Evolutionary conservation across 805 yeast genomes (phyloP).

Genomic region (Cyberlindnera nakhonratchasimensis): DNA sequence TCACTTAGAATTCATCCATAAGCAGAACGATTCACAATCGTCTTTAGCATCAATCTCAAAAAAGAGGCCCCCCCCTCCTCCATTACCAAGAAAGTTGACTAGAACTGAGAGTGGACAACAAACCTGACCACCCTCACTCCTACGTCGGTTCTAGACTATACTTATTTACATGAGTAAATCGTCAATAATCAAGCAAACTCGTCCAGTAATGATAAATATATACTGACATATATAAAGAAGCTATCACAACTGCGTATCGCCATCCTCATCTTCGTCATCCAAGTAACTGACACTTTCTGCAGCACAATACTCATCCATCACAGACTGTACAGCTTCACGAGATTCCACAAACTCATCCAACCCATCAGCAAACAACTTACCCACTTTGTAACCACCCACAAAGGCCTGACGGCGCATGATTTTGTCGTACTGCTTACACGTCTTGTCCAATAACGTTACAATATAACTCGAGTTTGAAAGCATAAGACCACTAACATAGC

Average conservation of each 20-base stretch:
- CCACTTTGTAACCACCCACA: slow-evolving; percentile 64
- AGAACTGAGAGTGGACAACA: slow-evolving; percentile 2
- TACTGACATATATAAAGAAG: neutral
- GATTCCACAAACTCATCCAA: slow-evolving; percentile 71
- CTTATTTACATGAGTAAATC: too few species aligned
- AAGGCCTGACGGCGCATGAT: slow-evolving; percentile 81
- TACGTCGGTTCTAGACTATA: neutral
- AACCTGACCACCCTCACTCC: neutral
- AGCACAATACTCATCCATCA: slow-evolving; percentile 74
- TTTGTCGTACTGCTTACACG: slow-evolving; percentile 73
- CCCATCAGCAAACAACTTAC: slow-evolving; percentile 37
- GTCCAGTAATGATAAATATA: too few species aligned
- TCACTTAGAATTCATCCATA: slow-evolving; percentile 3
- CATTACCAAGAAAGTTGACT: slow-evolving; percentile 30
- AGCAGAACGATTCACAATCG: slow-evolving; percentile 30
- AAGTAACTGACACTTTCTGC: slow-evolving; percentile 54
- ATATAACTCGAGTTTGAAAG: slow-evolving; percentile 80
- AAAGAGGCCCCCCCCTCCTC: slow-evolving; percentile 37
- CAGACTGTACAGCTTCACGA: slow-evolving; percentile 67
- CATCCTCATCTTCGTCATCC: slow-evolving; percentile 37
- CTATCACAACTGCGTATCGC: slow-evolving; percentile 21
- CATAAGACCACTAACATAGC: slow-evolving; percentile 73
- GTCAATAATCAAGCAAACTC: too few species aligned
- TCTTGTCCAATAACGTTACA: slow-evolving; percentile 58
- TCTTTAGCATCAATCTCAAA: slow-evolving; percentile 34